Evolutionary conservation across 2,329 filamentous ascomycete species (phyloP).

Genomic region (Fusarium agapanthi): DNA sequence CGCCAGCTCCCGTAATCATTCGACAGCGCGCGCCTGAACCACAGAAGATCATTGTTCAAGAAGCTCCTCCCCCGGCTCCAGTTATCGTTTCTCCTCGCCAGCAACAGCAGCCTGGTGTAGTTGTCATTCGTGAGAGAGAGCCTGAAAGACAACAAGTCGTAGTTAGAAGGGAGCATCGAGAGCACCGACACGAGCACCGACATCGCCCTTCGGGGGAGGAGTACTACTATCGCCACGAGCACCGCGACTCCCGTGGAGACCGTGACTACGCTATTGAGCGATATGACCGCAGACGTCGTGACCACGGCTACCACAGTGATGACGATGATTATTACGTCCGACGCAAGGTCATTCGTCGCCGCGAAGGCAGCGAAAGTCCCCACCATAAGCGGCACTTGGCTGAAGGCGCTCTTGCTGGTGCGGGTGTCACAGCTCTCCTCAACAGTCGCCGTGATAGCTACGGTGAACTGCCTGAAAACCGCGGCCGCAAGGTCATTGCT

Average conservation of each 20-base stretch:
- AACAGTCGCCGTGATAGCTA: slow-evolving; percentile 62
- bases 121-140: slow-evolving; percentile 56
- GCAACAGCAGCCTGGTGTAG: slow-evolving; percentile 56
- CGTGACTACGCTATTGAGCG: slow-evolving; percentile 46
- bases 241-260: slow-evolving; percentile 52
- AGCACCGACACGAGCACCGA: slow-evolving; percentile 14
- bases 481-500: slow-evolving; percentile 66
- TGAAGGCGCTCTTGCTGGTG: slow-evolving; percentile 71
- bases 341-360: slow-evolving; percentile 57
- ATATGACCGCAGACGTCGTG: slow-evolving; percentile 53
- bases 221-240: slow-evolving; percentile 61
- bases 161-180: slow-evolving; percentile 45
- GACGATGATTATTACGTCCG: slow-evolving; percentile 60
- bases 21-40: slow-evolving; percentile 63
- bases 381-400: slow-evolving; percentile 68
- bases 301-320: slow-evolving; percentile 56
- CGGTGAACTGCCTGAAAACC: slow-evolving; percentile 59
- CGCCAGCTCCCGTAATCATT: slow-evolving; percentile 61
- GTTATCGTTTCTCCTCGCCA: slow-evolving; percentile 57
- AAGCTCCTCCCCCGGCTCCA: slow-evolving; percentile 62
- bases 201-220: slow-evolving; percentile 53
- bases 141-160: slow-evolving; percentile 49
- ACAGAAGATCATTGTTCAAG: slow-evolving; percentile 69
- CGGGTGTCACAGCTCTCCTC: slow-evolving; percentile 67
- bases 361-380: slow-evolving; percentile 60